Evolutionary conservation across 2,329 filamentous ascomycete species (phyloP), one percentile per base, ranked within the genome.

Genomic region (Nakataea oryzae): DNA sequence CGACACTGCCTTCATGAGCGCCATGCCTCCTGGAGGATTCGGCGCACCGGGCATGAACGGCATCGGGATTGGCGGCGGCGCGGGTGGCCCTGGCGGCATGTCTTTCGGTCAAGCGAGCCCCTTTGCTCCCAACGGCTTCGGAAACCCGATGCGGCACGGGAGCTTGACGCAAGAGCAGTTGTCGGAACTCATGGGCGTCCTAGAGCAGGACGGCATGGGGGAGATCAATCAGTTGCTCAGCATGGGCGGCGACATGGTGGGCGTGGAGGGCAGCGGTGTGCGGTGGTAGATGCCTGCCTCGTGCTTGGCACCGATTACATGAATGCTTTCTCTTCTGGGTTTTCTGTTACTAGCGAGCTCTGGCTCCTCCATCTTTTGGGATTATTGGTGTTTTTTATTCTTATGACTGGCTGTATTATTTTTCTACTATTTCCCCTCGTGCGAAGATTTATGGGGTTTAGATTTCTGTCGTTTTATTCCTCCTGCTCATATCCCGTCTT

Each of bases 161-260:
- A 89, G 81, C 63, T 77, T 96, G 34, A 93, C 86, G 63, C 88
- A 92, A 65, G 84, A 91, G 69, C 90, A 96, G 73, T 91, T 95
- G 74, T 76, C 87, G 65, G 90, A 96, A 76, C 78, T 96, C 50
- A 91, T 96, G 88, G 85, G 87, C 62, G 86, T 86, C 59, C 80
- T 96, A 41, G 89, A 95, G 72, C 89, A 78, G 67, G 83, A 88
- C 66, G 86, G 85, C 0, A 75, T 86, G 70, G 77, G 76, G 29
- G 85, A 87, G 60, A 86, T 88, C 67, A 81, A 87, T 65, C 78
- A 79, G 17, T 84, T 85, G 62, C 73, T 88, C 67, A 84, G 74
- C 60, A 75, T 74, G 74, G 73, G 72, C 17, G 70, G 74, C 62
- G 71, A 67, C 9, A 50, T 70, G 30, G 67, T 66, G n/a, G 64